These are phyloP conservation scores for Neurospora sp. DNA, from an alignment of 495 filamentous ascomycete genomes.

Conservation along the genomic window DNA sequence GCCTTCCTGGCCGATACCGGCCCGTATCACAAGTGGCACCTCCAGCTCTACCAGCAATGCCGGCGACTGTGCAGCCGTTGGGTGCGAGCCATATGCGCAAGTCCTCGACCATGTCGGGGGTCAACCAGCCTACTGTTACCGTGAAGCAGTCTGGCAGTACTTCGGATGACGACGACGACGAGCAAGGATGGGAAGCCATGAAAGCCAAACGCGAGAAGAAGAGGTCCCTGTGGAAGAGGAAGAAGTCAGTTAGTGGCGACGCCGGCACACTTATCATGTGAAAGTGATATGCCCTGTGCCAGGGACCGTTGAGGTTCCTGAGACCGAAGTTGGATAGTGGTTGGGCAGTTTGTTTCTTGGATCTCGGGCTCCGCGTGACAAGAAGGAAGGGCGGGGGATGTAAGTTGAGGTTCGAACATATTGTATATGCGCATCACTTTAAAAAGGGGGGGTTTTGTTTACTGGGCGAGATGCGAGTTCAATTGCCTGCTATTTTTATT, in stretches of 20 bases:
- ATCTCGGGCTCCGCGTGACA: background rate
- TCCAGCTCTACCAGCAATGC: slow-evolving; percentile 15
- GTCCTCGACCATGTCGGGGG: slow-evolving; percentile 43
- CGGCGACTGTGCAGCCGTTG: background rate
- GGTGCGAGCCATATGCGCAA: slow-evolving; percentile 24
- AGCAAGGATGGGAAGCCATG: slow-evolving; percentile 77
- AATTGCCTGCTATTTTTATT: background rate
- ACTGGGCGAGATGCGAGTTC: background rate
- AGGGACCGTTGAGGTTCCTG: background rate
- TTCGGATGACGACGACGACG: slow-evolving; percentile 68
- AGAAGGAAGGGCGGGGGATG: background rate
- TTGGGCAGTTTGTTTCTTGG: background rate
- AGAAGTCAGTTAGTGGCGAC: slow-evolving; percentile 40
- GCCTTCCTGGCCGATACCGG: slow-evolving; percentile 81
- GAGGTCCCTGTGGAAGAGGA: slow-evolving; percentile 60
- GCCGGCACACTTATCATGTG: slow-evolving; percentile 32
- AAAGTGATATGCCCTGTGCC: slow-evolving; percentile 2
- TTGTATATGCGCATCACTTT: background rate
- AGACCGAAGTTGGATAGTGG: background rate
- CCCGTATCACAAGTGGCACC: slow-evolving; percentile 59
- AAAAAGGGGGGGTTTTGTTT: background rate
- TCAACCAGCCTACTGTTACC: slow-evolving; percentile 13
- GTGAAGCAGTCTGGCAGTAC: slow-evolving; percentile 21
- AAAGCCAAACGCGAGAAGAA: slow-evolving; percentile 74
- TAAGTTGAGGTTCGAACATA: background rate